Base-by-base conservation (phyloP, 169 alveolate species). In the Cryptosporidium canis region DNA sequence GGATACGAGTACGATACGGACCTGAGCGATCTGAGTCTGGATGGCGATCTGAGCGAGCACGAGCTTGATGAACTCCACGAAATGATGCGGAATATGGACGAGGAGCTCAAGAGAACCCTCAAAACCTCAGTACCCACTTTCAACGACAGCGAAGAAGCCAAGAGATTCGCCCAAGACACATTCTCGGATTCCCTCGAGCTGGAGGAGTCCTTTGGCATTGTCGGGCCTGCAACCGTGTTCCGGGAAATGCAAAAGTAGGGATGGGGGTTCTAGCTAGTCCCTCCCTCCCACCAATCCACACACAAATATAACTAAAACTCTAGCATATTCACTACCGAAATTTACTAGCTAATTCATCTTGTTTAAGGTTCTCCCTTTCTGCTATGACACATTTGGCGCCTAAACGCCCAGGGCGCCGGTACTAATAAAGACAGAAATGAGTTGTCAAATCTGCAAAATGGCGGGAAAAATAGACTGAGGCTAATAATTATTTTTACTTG, bases 1-100 rank as follows among this genome's bases (percentile, higher is more conserved):
- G 8, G n/a, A 18, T 63, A 67, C 1, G 41, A 45, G 0, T 45
- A 71, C 14, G 56, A 18, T 4, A 55, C 16, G 31, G 83, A 67
- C 16, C 7, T 70, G 2, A 47, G 51, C 12, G 84, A 70, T 35
- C 12, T 47, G 3, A 51, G 47, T 18, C 24, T 70, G 0, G 84
- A 51, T 8, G 39, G 48, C 41, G 66, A 48, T 44, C 8, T 68
- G 0, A 48, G 48, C 8, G 83, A 68, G 21, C 55, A 39, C 12
- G 77, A 77, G 4, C 43, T 58, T 7, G 70, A 11, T 2, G 87
- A 77, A 39, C 55, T 77, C 0, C 8, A 61, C 12, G 58, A 27
- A 18, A 24, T 63, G 14, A 77, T 58, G 87, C 55, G n/a, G 24
- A 56, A 58, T 6, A 77, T 77, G 87, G 87, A 77, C 8, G 77